These are phyloP conservation scores for Termitomyces sp. DNA, from an alignment of 768 basidiomycete species.

Conservation along the genomic window DNA sequence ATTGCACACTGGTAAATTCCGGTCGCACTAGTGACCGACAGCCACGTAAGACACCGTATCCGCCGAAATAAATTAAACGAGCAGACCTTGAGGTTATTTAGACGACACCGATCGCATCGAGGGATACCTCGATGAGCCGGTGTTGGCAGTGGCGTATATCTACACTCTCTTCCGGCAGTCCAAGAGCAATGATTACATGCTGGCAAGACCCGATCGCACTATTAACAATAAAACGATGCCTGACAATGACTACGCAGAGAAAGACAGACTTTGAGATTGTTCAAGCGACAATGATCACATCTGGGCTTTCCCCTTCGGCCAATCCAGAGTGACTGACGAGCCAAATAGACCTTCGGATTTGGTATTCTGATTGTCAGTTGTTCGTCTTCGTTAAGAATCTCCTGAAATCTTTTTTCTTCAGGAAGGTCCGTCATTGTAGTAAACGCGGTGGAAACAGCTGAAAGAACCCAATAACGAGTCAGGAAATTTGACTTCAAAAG, in stretches of 20 bases:
- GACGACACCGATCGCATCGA: slow-evolving; percentile 66
- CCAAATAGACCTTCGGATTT: slow-evolving; percentile 62
- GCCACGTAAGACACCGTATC: not conserved
- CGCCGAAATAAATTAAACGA: not conserved
- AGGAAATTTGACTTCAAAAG: not conserved
- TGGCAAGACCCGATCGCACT: slow-evolving; percentile 71
- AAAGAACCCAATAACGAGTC: not conserved
- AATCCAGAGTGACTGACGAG: slow-evolving; percentile 69
- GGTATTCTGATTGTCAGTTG: slow-evolving; percentile 63
- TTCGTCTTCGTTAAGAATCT: slow-evolving; percentile 40
- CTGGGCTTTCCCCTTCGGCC: slow-evolving; percentile 70
- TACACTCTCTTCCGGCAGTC: slow-evolving; percentile 59
- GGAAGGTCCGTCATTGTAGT: slow-evolving; percentile 5
- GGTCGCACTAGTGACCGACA: slow-evolving; percentile 48
- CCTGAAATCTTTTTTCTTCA: slow-evolving; percentile 23
- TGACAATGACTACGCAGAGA: not conserved
- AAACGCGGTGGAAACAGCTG: not conserved
- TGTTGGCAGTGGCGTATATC: slow-evolving; percentile 69
- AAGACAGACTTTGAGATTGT: slow-evolving; percentile 62
- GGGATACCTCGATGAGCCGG: slow-evolving; percentile 74
- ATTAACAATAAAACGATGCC: slow-evolving; percentile 8
- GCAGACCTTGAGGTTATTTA: slow-evolving; percentile 60
- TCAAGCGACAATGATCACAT: slow-evolving; percentile 67
- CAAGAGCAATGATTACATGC: slow-evolving; percentile 70
- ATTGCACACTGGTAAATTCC: slow-evolving; percentile 67